Base-by-base conservation (phyloP, 1,139 yeast species). In the Yamadazyma diddensiae region DNA sequence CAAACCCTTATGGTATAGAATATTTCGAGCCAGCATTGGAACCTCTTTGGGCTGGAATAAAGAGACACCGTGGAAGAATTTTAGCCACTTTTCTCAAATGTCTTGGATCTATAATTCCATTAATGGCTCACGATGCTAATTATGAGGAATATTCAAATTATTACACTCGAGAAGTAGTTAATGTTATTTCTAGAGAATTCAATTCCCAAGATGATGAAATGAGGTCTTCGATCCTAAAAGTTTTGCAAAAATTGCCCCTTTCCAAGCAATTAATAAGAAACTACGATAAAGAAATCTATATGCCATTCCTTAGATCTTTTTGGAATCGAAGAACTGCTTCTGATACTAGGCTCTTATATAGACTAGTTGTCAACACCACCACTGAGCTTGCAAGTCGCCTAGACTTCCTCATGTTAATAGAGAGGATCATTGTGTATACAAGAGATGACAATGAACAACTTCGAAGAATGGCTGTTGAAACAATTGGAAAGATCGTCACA, bases 1-100 rank as follows among this genome's bases (percentile, higher is more conserved):
- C 90, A 1, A 69, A 77, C 15, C 98, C 98, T 0, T 87, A 83
- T 57, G 98, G 98, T 30, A 82, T 86, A 36, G 97, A 87, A 47
- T 77, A 94, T 0, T 90, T 92, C 55, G 94, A 84, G 43, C 60
- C 54, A 6, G 55, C 65, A 2, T 53, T 92, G 24, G 92, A 84
- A 41, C 86, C 90, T 0, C 57, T 87, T 6, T 88, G 96, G 95
- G 61, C 65, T 13, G 97, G 95, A 2, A 72, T 87, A 19, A 71
- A 79, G 33, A 71, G 71, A 27, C 94, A 85, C 43, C 67, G 95
- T 39, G 97, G 97, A 3, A 76, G 78, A 46, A 72, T 81, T 0
- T 64, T 90, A 33, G 83, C 95, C 0, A 77, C 87, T 2, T 87
- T 83, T 50, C 55, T 92, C 42, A 79, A 76, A 47, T 85, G 95